Evolutionary conservation across 2,329 filamentous ascomycete species (phyloP).

Genomic region (Hypomyces rosellus): DNA sequence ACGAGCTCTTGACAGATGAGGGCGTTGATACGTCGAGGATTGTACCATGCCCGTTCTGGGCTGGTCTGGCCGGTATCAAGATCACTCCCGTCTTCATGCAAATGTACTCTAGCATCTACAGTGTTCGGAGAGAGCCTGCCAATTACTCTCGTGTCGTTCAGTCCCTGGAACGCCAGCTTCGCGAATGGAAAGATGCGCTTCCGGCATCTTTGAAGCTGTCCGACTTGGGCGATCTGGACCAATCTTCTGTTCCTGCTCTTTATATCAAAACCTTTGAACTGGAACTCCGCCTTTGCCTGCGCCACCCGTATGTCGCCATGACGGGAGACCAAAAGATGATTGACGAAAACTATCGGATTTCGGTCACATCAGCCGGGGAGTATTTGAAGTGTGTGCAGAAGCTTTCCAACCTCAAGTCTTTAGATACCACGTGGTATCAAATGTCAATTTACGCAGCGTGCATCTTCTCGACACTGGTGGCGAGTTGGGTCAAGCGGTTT

Average conservation of each 20-base stretch:
- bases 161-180: slow-evolving; percentile 58
- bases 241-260: slow-evolving; percentile 45
- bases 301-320: slow-evolving; percentile 56
- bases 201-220: slow-evolving; percentile 53
- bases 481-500: slow-evolving; percentile 60
- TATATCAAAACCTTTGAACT: slow-evolving; percentile 48
- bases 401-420: slow-evolving; percentile 56
- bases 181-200: slow-evolving; percentile 56
- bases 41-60: slow-evolving; percentile 59
- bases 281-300: slow-evolving; percentile 53
- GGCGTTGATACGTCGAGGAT: slow-evolving; percentile 51
- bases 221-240: slow-evolving; percentile 31
- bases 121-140: slow-evolving; percentile 55
- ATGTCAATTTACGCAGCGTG: slow-evolving; percentile 65
- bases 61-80: slow-evolving; percentile 60
- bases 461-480: slow-evolving; percentile 66
- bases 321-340: slow-evolving; percentile 49
- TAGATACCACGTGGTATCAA: slow-evolving; percentile 76
- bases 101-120: slow-evolving; percentile 71
- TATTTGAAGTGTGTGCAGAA: slow-evolving; percentile 55
- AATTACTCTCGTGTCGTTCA: slow-evolving; percentile 59
- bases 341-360: slow-evolving; percentile 58
- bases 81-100: slow-evolving; percentile 63
- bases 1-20: slow-evolving; percentile 61
- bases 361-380: slow-evolving; percentile 58